Conservation (phyloP, 73 alveolate genomes). For the Tetrahymena elliotti region DNA sequence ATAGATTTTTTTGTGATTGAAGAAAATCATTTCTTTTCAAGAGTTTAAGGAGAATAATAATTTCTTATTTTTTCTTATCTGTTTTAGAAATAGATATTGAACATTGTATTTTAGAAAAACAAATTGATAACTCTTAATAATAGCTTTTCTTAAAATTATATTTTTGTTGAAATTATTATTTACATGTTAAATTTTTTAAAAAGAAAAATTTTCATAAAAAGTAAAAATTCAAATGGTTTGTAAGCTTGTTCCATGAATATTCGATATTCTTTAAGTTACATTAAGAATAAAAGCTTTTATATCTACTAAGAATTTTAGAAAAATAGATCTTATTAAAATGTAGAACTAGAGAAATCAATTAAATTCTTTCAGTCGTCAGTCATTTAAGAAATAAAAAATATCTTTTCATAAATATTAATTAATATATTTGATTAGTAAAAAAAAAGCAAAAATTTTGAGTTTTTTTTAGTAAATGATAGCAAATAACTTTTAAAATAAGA, state of each 20-base stretch:
- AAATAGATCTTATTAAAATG: not conserved
- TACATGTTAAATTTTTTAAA: no score
- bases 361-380: not conserved
- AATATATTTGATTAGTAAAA: not conserved
- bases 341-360: not conserved
- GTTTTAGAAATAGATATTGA: no score
- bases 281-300: not conserved
- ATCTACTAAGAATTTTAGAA: not conserved
- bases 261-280: not conserved
- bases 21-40: no score
- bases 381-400: not conserved
- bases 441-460: not conserved
- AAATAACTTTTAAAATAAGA: not conserved
- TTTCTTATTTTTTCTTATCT: no score
- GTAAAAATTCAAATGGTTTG: no score
- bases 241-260: not conserved
- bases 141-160: no score
- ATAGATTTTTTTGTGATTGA: no score
- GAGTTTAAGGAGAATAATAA: no score
- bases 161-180: no score
- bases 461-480: not conserved
- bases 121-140: no score
- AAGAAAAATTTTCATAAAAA: no score
- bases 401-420: not conserved
- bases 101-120: no score